These are phyloP conservation scores for Fusarium albidum DNA, from an alignment of 2,329 filamentous ascomycete genomes.

Conservation along the genomic window DNA sequence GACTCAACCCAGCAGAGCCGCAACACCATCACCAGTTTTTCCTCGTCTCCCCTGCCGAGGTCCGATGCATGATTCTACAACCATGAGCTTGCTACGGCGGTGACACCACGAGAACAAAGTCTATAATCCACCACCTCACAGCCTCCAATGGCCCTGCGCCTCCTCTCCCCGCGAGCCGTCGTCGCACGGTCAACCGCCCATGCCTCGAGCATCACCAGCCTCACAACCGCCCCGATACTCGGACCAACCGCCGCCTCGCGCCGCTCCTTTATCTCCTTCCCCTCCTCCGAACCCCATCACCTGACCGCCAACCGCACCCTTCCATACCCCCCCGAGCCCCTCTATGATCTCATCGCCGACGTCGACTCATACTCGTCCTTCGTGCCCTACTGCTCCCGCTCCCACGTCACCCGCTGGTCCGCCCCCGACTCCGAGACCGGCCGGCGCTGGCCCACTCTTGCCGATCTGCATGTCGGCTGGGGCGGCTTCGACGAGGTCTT, in stretches of 20 bases:
- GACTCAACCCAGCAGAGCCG: conserved; percentile 29
- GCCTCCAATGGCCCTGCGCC: conserved; percentile 30
- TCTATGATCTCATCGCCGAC: conserved; percentile 90
- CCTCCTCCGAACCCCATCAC: conserved; percentile 58
- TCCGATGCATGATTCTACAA: not conserved
- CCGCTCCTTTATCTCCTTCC: conserved; percentile 52
- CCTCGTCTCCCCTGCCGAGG: not conserved
- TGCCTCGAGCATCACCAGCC: conserved; percentile 26
- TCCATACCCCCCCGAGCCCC: conserved; percentile 72
- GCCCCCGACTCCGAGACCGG: conserved; percentile 55
- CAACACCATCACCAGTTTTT: conserved; percentile 35
- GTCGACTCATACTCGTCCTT: conserved; percentile 85
- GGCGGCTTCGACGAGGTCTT: conserved; percentile 85
- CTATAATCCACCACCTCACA: not conserved
- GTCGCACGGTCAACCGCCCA: conserved; percentile 23
- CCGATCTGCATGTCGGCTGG: conserved; percentile 86
- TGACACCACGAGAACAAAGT: not conserved
- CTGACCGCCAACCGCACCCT: conserved; percentile 79
- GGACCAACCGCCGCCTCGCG: conserved; percentile 33
- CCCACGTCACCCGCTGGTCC: conserved; percentile 80
- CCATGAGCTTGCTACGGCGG: conserved; percentile 1
- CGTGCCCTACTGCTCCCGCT: conserved; percentile 88
- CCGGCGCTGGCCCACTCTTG: conserved; percentile 73
- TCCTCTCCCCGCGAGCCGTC: conserved; percentile 16
- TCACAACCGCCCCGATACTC: conserved; percentile 28